A percentile compares a stretch with the other conserved stretches of the same genome.
These are phyloP conservation scores for Albugo candida DNA, from an alignment of 352 stramenopile species.

Conservation along the genomic window DNA sequence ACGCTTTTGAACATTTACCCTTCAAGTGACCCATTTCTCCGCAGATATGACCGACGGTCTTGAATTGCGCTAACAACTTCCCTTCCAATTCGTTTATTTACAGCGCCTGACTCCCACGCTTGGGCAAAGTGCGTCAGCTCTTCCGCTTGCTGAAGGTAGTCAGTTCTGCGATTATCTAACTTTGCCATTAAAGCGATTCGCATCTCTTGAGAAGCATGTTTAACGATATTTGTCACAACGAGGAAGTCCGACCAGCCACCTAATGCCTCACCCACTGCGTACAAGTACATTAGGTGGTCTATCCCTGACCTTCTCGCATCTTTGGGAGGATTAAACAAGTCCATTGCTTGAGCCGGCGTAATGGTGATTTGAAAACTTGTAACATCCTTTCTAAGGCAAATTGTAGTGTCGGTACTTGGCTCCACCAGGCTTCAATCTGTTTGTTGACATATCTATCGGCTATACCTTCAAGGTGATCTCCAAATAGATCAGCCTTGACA, in stretches of 20 bases:
- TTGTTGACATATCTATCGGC: conserved; percentile 1
- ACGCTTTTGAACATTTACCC: not conserved
- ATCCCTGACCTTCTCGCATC: conserved; percentile 1
- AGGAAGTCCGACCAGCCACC: not conserved
- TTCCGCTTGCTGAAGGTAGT: conserved; percentile 4
- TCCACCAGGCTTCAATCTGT: conserved; percentile 1
- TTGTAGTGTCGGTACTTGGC: not conserved
- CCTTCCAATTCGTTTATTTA: too few species aligned
- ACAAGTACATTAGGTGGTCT: conserved; percentile 4
- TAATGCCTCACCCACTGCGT: conserved; percentile 1
- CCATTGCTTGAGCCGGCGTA: not conserved
- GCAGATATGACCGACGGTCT: not conserved
- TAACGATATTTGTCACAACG: conserved; percentile 9
- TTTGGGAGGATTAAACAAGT: not conserved
- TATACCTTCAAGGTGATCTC: not conserved
- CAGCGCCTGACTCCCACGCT: not conserved
- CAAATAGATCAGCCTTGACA: not conserved
- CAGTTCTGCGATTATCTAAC: not conserved
- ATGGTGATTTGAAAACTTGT: not conserved
- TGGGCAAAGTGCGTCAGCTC: conserved; percentile 4
- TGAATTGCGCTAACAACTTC: not conserved
- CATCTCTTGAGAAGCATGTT: conserved; percentile 7
- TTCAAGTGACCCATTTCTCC: not conserved
- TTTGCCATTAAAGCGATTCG: conserved; percentile 3
- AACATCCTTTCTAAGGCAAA: not conserved